These are phyloP conservation scores for Mallotus nudiflorus DNA, from an alignment of 345 rosid genomes.

Conservation along the genomic window DNA sequence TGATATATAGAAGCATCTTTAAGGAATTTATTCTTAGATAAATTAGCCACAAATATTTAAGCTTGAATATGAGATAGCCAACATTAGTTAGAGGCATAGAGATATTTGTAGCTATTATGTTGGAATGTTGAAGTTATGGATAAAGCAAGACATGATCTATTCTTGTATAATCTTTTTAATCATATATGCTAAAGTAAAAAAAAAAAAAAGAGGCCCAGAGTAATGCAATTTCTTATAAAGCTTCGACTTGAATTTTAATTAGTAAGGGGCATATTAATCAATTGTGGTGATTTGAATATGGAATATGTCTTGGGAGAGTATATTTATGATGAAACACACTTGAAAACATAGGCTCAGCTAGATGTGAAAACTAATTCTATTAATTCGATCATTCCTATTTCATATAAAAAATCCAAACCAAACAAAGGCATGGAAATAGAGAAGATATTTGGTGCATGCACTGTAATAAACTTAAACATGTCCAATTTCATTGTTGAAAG, in stretches of 20 bases:
- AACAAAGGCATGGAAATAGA: not conserved
- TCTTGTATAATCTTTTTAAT: not conserved
- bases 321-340: not conserved
- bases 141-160: not conserved
- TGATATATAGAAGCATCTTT: not conserved
- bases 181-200: not conserved
- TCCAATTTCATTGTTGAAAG: no score
- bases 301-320: not conserved
- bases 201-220: no score
- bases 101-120: not conserved
- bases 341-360: not conserved
- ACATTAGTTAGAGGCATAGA: not conserved
- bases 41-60: no score
- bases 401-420: not conserved
- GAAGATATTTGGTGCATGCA: no score
- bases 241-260: not conserved
- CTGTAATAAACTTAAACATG: no score
- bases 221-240: not conserved
- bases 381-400: not conserved
- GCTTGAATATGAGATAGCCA: constrained; percentile 1
- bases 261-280: not conserved
- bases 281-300: not conserved
- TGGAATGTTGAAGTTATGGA: not conserved
- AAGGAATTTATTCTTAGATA: no score
- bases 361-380: not conserved